These are phyloP conservation scores for Lathyrus aphaca DNA, from an alignment of 306 rosid genomes.

Conservation along the genomic window DNA sequence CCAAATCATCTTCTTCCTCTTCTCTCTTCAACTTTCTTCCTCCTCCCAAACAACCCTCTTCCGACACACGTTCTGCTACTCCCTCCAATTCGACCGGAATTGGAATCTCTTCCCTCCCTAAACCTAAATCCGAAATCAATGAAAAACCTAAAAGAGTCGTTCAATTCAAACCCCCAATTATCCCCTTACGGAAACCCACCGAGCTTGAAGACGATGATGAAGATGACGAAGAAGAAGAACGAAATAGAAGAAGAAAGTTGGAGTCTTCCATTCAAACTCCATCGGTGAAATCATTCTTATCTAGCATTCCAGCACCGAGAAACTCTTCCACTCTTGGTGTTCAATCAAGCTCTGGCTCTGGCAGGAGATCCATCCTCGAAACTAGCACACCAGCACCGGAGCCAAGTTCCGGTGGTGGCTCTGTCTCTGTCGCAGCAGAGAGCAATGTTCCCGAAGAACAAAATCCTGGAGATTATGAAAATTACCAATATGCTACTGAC, in stretches of 20 bases:
- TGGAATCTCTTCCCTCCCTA: conserved; percentile 38
- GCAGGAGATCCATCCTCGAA: conserved; percentile 71
- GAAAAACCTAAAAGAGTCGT: conserved; percentile 59
- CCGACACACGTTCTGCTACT: neutral
- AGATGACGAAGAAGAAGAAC: conserved; percentile 48
- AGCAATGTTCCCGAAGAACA: conserved; percentile 39
- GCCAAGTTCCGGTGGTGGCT: conserved; percentile 32
- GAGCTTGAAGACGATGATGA: conserved; percentile 54
- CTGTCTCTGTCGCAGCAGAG: neutral
- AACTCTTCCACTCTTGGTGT: conserved; percentile 68
- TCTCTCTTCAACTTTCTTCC: conserved; percentile 64
- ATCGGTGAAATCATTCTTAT: conserved; percentile 66
- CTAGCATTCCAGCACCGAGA: conserved; percentile 80
- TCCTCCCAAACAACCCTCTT: conserved; percentile 51
- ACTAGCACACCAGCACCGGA: conserved; percentile 38
- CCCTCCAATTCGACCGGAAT: conserved; percentile 2
- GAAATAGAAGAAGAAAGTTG: conserved; percentile 45
- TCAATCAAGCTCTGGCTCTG: conserved; percentile 55
- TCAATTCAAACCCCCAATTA: conserved; percentile 73
- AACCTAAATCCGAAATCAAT: conserved; percentile 59
- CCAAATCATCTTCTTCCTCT: conserved; percentile 50
- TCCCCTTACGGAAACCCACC: conserved; percentile 46
- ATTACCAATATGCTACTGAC: conserved; percentile 46
- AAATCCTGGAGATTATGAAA: conserved; percentile 38
- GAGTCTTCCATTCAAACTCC: conserved; percentile 50